Evolutionary conservation across 768 basidiomycete genomes (phyloP).

Genomic region (Thelephora ganbajun): DNA sequence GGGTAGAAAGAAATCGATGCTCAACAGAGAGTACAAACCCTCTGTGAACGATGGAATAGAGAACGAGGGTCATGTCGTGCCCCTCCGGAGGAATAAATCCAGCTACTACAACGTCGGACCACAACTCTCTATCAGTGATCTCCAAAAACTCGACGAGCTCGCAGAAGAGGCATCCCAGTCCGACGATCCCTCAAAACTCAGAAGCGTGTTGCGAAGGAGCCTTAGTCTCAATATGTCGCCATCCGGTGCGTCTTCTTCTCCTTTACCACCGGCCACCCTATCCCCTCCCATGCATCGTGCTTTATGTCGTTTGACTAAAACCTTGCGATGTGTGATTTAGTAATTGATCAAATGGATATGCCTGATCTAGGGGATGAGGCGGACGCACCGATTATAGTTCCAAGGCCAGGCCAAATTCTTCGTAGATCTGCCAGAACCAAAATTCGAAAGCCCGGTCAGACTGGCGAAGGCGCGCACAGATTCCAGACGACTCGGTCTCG

Average conservation of each 20-base stretch:
- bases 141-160: slow-evolving; percentile 88
- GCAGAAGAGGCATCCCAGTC: slow-evolving; percentile 81
- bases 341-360: slow-evolving; percentile 55
- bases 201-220: slow-evolving; percentile 70
- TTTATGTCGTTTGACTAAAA: slow-evolving; percentile 8
- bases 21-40: slow-evolving; percentile 87
- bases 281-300: slow-evolving; percentile 1
- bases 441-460: slow-evolving; percentile 74
- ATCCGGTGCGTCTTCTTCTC: slow-evolving; percentile 46
- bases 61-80: slow-evolving; percentile 44
- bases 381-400: slow-evolving; percentile 84
- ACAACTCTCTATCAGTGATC: slow-evolving; percentile 82
- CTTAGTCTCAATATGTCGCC: slow-evolving; percentile 79
- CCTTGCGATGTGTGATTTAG: slow-evolving; percentile 19
- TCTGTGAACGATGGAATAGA: slow-evolving; percentile 63
- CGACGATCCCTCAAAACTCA: slow-evolving; percentile 69
- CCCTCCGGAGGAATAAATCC: slow-evolving; percentile 54
- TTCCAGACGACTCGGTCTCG: slow-evolving; percentile 38
- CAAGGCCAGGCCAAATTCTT: slow-evolving; percentile 78
- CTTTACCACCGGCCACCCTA: background rate
- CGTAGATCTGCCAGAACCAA: slow-evolving; percentile 89
- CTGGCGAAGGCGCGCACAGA: slow-evolving; percentile 75
- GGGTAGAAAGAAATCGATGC: slow-evolving; percentile 85
- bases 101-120: slow-evolving; percentile 59
- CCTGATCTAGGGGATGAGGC: slow-evolving; percentile 63